A percentile compares a stretch with the other conserved stretches of the same genome.
phyloP scores from a whole-genome alignment of 495 filamentous ascomycete genomes.

The Penicillium canariense region DNA sequence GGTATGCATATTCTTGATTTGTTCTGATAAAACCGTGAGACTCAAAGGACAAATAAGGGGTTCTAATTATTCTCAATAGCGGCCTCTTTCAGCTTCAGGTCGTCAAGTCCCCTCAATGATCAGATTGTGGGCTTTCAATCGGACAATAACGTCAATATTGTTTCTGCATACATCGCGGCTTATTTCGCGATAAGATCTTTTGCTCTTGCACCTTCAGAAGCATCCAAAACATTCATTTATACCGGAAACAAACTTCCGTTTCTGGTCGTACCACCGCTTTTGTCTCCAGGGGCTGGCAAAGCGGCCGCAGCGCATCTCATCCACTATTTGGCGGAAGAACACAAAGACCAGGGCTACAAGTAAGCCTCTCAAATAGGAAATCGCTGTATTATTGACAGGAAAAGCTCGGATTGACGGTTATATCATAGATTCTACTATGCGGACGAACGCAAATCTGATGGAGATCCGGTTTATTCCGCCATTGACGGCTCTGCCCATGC shows the following conservation, averaged over 20 bases:
- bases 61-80: background rate
- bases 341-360: conserved; percentile 47
- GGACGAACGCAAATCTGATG: conserved; percentile 45
- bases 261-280: conserved; percentile 24
- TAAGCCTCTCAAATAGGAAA: too few species aligned
- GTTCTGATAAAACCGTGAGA: too few species aligned
- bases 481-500: conserved; percentile 43
- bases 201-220: conserved; percentile 30
- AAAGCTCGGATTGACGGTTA: too few species aligned
- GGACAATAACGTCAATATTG: conserved; percentile 41
- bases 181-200: too few species aligned
- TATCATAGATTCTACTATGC: conserved; percentile 48
- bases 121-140: conserved; percentile 32
- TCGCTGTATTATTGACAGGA: too few species aligned
- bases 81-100: conserved; percentile 7
- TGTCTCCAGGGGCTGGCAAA: conserved; percentile 44
- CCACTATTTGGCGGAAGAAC: conserved; percentile 35
- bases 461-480: conserved; percentile 17
- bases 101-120: conserved; percentile 34
- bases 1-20: conserved; percentile 25
- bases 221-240: conserved; percentile 46
- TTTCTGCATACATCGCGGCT: conserved; percentile 45
- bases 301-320: conserved; percentile 46
- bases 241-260: conserved; percentile 49
- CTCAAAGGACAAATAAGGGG: too few species aligned